Percentiles rank a stretch among this genome's conserved stretches.
Evolutionary conservation across 257 asterid species (phyloP).

Genomic region (Nicotiana attenuata): DNA sequence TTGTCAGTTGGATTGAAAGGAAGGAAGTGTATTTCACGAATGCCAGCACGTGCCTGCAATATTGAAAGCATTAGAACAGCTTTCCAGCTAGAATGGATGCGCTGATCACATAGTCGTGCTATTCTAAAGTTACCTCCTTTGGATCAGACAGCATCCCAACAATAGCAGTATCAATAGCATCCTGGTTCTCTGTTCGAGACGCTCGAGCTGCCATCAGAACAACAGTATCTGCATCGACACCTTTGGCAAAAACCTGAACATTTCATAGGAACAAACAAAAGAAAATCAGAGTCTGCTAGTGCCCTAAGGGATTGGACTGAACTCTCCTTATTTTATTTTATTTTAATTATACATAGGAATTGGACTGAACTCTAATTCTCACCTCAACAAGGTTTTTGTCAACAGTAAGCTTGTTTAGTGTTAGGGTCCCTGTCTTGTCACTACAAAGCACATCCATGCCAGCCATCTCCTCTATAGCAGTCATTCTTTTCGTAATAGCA

Average conservation of each 20-base stretch:
- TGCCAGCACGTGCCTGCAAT: conserved; percentile 83
- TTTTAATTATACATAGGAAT: background rate
- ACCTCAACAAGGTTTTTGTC: conserved; percentile 97
- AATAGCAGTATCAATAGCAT: conserved; percentile 90
- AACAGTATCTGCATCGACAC: conserved; percentile 82
- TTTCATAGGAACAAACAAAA: background rate
- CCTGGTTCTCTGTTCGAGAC: conserved; percentile 92
- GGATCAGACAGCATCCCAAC: conserved; percentile 99
- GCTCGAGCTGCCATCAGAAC: conserved; percentile 99
- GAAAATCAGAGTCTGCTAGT: background rate
- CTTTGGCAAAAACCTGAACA: conserved; percentile 76
- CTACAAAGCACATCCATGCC: conserved; percentile 99
- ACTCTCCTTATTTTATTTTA: background rate
- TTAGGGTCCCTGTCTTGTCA: conserved; percentile 91
- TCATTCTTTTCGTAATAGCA: conserved; percentile 98
- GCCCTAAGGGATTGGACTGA: background rate
- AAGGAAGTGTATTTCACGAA: conserved; percentile 90
- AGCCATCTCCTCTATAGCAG: conserved; percentile 99
- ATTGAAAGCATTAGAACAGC: background rate
- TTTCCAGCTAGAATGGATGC: background rate
- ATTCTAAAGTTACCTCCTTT: conserved; percentile 58
- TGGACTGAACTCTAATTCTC: conserved; percentile 6
- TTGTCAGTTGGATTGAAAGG: conserved; percentile 97
- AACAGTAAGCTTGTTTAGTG: conserved; percentile 91
- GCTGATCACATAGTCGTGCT: background rate